phyloP scores from a whole-genome alignment of 2,329 filamentous ascomycete species.

The Ascochyta lentis region DNA sequence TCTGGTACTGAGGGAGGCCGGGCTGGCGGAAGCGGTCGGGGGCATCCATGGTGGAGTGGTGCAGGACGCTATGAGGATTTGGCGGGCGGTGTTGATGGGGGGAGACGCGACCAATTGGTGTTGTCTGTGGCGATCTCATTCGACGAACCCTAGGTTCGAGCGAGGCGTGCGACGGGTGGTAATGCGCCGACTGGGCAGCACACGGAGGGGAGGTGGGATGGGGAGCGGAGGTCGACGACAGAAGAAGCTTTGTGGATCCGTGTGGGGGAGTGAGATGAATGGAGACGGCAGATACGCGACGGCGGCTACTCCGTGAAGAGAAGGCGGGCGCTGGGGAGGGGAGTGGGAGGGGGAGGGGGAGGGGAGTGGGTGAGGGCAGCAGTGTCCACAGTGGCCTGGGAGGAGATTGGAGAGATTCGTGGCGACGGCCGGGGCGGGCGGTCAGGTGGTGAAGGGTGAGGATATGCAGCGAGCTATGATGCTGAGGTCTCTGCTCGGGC shows the following conservation, averaged over 20 bases:
- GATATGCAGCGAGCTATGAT: conserved; percentile 17
- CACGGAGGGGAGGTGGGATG: conserved; percentile 32
- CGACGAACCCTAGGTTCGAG: conserved; percentile 36
- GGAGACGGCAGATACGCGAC: conserved; percentile 31
- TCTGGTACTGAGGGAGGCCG: conserved; percentile 43
- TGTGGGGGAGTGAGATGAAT: conserved; percentile 40
- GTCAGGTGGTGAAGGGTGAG: conserved; percentile 25
- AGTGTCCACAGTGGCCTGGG: conserved; percentile 26
- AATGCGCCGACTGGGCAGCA: conserved; percentile 34
- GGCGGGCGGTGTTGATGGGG: conserved; percentile 22
- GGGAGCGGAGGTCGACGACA: conserved; percentile 37
- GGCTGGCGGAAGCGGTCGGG: conserved; percentile 46
- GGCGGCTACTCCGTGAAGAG: conserved; percentile 28
- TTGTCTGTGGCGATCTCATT: conserved; percentile 38
- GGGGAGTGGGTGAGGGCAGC: background rate
- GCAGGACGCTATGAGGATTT: conserved; percentile 12
- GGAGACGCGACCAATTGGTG: conserved; percentile 44
- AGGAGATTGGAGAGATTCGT: conserved; percentile 18
- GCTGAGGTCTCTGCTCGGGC: conserved; percentile 19
- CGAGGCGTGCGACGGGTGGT: conserved; percentile 34
- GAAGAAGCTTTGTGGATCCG: conserved; percentile 44
- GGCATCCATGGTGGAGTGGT: conserved; percentile 40
- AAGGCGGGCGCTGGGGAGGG: background rate
- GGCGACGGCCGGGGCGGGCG: conserved; percentile 25
- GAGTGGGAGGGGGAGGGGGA: too few species aligned